phyloP scores from a whole-genome alignment of 2,329 filamentous ascomycete genomes.

The Aspergillus piperis region DNA sequence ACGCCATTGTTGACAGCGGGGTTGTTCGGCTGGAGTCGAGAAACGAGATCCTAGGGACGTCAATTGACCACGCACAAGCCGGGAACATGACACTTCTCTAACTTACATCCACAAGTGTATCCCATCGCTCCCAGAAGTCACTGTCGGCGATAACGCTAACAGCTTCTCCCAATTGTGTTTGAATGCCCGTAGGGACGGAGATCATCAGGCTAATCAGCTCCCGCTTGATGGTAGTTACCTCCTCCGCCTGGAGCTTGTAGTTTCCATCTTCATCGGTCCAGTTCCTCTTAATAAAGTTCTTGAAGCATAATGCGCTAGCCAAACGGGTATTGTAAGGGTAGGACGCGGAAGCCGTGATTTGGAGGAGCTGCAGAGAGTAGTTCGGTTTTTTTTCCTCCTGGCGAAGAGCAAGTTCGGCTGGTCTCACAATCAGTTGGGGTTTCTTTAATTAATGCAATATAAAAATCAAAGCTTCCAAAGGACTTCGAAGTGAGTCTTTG shows the following conservation, averaged over 20 bases:
- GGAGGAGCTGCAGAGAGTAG: conserved; percentile 85
- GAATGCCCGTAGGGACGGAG: conserved; percentile 79
- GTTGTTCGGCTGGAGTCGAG: conserved; percentile 78
- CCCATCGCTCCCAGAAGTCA: conserved; percentile 95
- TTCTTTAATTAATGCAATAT: background rate
- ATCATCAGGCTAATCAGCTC: conserved; percentile 98
- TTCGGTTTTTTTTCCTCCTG: conserved; percentile 78
- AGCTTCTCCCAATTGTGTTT: conserved; percentile 91
- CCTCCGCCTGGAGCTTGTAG: conserved; percentile 80
- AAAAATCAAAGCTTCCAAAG: background rate
- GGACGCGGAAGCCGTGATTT: conserved; percentile 77
- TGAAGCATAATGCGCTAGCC: conserved; percentile 89
- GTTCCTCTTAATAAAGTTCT: conserved; percentile 94
- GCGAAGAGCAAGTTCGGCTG: conserved; percentile 80
- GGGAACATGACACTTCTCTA: background rate
- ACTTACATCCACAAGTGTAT: conserved; percentile 82
- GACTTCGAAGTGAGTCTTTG: background rate
- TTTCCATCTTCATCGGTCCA: conserved; percentile 95
- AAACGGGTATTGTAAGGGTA: conserved; percentile 78
- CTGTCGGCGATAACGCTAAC: conserved; percentile 97
- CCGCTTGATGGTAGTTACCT: conserved; percentile 88
- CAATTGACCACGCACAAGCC: conserved; percentile 8
- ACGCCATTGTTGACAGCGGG: conserved; percentile 88
- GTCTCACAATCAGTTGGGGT: conserved; percentile 8
- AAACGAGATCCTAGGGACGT: conserved; percentile 72